Evolutionary conservation across 164 flowering plant genomes (phyloP).

Genomic region (Vitis rotundifolia): DNA sequence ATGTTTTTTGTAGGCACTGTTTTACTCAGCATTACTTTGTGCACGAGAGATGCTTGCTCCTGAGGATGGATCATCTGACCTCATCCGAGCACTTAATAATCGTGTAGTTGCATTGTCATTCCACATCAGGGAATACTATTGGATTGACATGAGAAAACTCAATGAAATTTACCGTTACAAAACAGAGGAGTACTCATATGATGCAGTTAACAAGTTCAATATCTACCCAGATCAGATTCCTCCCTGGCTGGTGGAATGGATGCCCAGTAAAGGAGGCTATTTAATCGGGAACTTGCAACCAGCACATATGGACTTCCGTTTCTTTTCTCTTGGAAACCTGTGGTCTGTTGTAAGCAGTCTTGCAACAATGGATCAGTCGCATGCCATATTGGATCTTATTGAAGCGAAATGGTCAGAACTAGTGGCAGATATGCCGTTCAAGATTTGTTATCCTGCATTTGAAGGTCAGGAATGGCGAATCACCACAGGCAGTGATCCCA

Average conservation of each 20-base stretch:
- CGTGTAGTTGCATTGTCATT: slow-evolving; percentile 82
- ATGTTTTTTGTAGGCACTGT: slow-evolving; percentile 63
- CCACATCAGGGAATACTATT: slow-evolving; percentile 88
- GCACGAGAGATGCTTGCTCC: slow-evolving; percentile 90
- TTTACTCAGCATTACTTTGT: slow-evolving; percentile 82
- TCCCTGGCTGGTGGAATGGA: slow-evolving; percentile 83
- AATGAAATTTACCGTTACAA: slow-evolving; percentile 88
- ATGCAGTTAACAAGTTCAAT: slow-evolving; percentile 93
- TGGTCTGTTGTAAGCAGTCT: slow-evolving; percentile 82
- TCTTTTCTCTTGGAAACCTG: slow-evolving; percentile 89
- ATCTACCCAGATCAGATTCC: slow-evolving; percentile 93
- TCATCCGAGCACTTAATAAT: slow-evolving; percentile 67
- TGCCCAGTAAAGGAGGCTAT: slow-evolving; percentile 88
- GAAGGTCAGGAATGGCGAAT: slow-evolving; percentile 91
- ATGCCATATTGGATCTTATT: slow-evolving; percentile 82
- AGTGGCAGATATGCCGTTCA: slow-evolving; percentile 84
- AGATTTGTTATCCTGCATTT: slow-evolving; percentile 87
- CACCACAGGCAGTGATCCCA: slow-evolving; percentile 89
- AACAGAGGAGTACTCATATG: slow-evolving; percentile 92
- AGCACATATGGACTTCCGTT: slow-evolving; percentile 96
- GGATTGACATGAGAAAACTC: slow-evolving; percentile 80
- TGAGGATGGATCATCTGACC: slow-evolving; percentile 80
- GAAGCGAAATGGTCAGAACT: slow-evolving; percentile 85
- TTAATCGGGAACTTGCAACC: slow-evolving; percentile 90
- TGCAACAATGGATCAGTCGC: slow-evolving; percentile 73